Percentiles rank a stretch among this genome's conserved stretches.
Evolutionary conservation across 2,329 filamentous ascomycete genomes (phyloP).

Genomic region (Thielaviopsis musarum): DNA sequence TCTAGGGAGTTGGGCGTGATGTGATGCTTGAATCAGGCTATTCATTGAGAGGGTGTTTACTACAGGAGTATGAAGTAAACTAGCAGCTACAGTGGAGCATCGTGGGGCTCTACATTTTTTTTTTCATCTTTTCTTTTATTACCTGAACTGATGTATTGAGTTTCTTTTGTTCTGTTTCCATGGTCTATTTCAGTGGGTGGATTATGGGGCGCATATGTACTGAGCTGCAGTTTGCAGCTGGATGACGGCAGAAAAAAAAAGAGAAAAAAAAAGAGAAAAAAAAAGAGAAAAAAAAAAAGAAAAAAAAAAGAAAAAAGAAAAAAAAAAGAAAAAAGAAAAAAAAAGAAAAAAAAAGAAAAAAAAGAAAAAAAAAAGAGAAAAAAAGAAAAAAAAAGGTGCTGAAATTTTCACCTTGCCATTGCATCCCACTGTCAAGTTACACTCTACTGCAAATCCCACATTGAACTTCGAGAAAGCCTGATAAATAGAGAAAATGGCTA

Average conservation of each 20-base stretch:
- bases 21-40: not conserved
- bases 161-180: too few relatives aligned
- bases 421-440: not conserved
- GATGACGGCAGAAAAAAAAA: too few relatives aligned
- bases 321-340: not conserved
- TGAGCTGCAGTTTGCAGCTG: not conserved
- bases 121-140: too few relatives aligned
- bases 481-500: not conserved
- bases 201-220: not conserved
- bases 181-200: not conserved
- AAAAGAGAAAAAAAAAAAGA: not conserved
- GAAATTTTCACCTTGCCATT: not conserved
- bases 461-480: not conserved
- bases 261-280: too few relatives aligned
- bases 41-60: not conserved
- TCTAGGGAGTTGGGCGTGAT: not conserved
- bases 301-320: not conserved
- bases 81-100: not conserved
- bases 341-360: not conserved
- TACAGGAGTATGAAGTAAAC: too few relatives aligned
- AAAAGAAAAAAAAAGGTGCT: not conserved
- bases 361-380: not conserved
- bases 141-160: too few relatives aligned
- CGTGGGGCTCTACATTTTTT: not conserved
- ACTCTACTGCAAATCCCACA: not conserved